These are phyloP conservation scores for Diutina sp. DNA, from an alignment of 1,139 yeast species.

Conservation along the genomic window DNA sequence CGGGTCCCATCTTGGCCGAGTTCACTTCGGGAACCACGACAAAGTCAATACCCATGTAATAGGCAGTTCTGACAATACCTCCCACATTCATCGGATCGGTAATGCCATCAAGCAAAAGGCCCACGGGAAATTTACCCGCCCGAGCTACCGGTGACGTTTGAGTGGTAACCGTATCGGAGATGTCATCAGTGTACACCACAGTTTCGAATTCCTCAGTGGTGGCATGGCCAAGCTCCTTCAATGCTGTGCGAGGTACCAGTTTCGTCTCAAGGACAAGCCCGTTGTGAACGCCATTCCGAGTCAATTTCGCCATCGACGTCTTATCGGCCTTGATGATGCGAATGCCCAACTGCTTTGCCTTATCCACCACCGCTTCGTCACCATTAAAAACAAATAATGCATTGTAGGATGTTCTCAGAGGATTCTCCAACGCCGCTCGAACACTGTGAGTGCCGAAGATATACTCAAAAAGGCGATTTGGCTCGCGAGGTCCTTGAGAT, in stretches of 20 bases:
- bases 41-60: conserved; percentile 76
- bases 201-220: background rate
- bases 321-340: conserved; percentile 31
- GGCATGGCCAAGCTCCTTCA: background rate
- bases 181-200: background rate
- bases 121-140: conserved; percentile 39
- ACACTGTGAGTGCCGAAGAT: conserved; percentile 73
- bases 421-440: conserved; percentile 49
- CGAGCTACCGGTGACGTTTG: conserved; percentile 8
- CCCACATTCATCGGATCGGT: conserved; percentile 90
- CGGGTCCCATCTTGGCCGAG: conserved; percentile 66
- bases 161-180: conserved; percentile 8
- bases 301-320: conserved; percentile 45
- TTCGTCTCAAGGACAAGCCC: conserved; percentile 38
- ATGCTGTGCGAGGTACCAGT: background rate
- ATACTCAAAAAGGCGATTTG: conserved; percentile 47
- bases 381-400: conserved; percentile 38
- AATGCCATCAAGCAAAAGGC: conserved; percentile 67
- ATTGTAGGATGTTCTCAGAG: conserved; percentile 39
- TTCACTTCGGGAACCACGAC: conserved; percentile 58
- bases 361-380: conserved; percentile 22
- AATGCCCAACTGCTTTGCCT: conserved; percentile 36
- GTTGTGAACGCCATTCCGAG: conserved; percentile 69
- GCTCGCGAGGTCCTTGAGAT: background rate
- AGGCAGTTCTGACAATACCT: conserved; percentile 72